A percentile compares a stretch with the other conserved stretches of the same genome.
Evolutionary conservation across 345 rosid species (phyloP).

Genomic region (Triadica sebifera): DNA sequence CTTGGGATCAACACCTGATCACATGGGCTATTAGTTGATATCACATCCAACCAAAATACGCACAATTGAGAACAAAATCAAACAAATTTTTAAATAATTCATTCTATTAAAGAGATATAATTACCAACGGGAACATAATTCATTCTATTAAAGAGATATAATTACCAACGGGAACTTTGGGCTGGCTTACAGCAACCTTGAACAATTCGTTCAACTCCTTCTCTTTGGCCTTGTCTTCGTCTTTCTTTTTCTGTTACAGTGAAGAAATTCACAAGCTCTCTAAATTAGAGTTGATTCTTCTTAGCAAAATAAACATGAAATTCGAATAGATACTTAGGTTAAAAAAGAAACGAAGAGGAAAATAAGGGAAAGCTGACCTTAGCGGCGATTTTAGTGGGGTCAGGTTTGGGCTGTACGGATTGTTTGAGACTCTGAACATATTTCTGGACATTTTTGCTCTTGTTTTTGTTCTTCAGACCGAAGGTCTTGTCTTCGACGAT

Average conservation of each 20-base stretch:
- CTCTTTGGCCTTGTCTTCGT: slow-evolving; percentile 93
- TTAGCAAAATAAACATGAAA: background rate
- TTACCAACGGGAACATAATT: slow-evolving; percentile 82
- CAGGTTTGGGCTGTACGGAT: slow-evolving; percentile 75
- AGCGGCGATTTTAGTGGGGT: slow-evolving; percentile 57
- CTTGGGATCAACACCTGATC: slow-evolving; percentile 92
- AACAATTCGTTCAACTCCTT: slow-evolving; percentile 89
- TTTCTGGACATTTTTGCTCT: slow-evolving; percentile 93
- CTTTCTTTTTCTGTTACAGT: slow-evolving; percentile 82
- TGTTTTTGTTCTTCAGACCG: slow-evolving; percentile 89
- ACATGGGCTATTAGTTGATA: background rate
- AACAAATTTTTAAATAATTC: background rate
- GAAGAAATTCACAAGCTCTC: background rate
- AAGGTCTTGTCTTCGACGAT: slow-evolving; percentile 91
- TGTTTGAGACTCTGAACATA: slow-evolving; percentile 84
- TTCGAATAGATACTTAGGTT: background rate
- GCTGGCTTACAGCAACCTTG: slow-evolving; percentile 91
- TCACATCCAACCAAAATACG: background rate
- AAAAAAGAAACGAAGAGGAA: background rate
- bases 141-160: background rate
- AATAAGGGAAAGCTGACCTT: slow-evolving; percentile 44
- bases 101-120: background rate
- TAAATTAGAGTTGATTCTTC: too few species aligned
- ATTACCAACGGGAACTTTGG: slow-evolving; percentile 81
- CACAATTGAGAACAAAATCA: background rate